These are phyloP conservation scores for Sordariomycetes sp. DNA, from an alignment of 2,329 filamentous ascomycete genomes.

Conservation along the genomic window DNA sequence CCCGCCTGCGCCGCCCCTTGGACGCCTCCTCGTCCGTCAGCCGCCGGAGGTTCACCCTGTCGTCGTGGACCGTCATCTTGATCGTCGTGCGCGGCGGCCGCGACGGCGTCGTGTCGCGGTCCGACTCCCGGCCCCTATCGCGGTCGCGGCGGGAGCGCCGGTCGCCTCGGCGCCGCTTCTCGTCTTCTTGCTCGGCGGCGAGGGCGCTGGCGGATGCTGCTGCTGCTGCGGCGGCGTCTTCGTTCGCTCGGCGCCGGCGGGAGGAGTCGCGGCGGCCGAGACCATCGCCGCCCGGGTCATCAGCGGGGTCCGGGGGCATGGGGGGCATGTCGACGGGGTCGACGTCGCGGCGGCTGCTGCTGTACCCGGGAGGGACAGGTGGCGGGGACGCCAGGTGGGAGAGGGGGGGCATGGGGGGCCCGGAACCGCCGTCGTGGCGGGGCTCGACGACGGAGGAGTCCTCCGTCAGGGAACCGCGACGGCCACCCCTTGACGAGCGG, in stretches of 20 bases:
- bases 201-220: conserved; percentile 31
- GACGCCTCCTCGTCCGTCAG: conserved; percentile 47
- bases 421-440: conserved; percentile 7
- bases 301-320: conserved; percentile 39
- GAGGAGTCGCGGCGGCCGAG: conserved; percentile 18
- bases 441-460: conserved; percentile 11
- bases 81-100: conserved; percentile 37
- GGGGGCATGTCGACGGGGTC: conserved; percentile 34
- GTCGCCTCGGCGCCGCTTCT: neutral
- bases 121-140: conserved; percentile 4
- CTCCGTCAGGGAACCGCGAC: conserved; percentile 10
- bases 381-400: conserved; percentile 2
- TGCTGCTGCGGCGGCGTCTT: conserved; percentile 31
- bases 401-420: conserved; percentile 10
- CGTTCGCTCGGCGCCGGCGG: conserved; percentile 29
- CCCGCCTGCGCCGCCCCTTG: conserved; percentile 25
- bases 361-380: neutral
- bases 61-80: conserved; percentile 46
- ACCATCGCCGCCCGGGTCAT: neutral
- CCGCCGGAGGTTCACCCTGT: conserved; percentile 46
- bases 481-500: neutral
- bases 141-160: conserved; percentile 11
- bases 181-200: conserved; percentile 31
- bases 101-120: conserved; percentile 24
- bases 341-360: conserved; percentile 11